Conservation (phyloP, 371 early-diverging fungal genomes). For the Haplosporangium sp. region DNA sequence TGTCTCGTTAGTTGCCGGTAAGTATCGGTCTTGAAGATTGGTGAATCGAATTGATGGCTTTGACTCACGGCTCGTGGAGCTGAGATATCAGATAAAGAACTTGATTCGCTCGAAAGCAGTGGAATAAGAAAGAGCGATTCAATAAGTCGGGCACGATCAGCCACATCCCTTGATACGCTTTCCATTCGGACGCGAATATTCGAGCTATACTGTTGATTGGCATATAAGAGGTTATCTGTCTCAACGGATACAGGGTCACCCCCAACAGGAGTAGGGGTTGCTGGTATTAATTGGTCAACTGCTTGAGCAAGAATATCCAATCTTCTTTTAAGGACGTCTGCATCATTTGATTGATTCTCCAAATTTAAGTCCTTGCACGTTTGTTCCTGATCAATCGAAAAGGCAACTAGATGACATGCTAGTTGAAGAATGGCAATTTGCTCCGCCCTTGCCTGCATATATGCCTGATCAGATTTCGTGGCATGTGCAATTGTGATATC, state of each 20-base stretch:
- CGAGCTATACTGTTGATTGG: background rate
- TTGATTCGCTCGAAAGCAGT: background rate
- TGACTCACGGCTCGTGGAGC: background rate
- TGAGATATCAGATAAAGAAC: background rate
- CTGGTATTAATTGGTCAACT: slow-evolving; percentile 25
- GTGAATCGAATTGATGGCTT: slow-evolving; percentile 14
- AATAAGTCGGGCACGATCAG: slow-evolving; percentile 23
- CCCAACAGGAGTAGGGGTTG: background rate
- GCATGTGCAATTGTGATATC: background rate
- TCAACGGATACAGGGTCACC: slow-evolving; percentile 4
- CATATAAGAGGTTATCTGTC: background rate
- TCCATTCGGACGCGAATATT: background rate
- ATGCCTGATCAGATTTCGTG: background rate
- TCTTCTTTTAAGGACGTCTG: slow-evolving; percentile 3
- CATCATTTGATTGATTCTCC: background rate
- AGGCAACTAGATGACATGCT: slow-evolving; percentile 42
- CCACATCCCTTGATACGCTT: slow-evolving; percentile 25
- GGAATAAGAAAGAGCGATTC: slow-evolving; percentile 26
- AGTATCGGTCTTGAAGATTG: slow-evolving; percentile 25
- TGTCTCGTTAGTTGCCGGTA: slow-evolving; percentile 15
- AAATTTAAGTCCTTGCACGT: background rate
- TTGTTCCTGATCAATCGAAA: slow-evolving; percentile 24
- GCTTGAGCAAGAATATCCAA: slow-evolving; percentile 33
- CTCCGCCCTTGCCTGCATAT: slow-evolving; percentile 5
- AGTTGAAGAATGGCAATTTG: slow-evolving; percentile 31